Base-by-base conservation (phyloP, 2,329 filamentous ascomycete genomes). In the Grosmannia clavigera region DNA sequence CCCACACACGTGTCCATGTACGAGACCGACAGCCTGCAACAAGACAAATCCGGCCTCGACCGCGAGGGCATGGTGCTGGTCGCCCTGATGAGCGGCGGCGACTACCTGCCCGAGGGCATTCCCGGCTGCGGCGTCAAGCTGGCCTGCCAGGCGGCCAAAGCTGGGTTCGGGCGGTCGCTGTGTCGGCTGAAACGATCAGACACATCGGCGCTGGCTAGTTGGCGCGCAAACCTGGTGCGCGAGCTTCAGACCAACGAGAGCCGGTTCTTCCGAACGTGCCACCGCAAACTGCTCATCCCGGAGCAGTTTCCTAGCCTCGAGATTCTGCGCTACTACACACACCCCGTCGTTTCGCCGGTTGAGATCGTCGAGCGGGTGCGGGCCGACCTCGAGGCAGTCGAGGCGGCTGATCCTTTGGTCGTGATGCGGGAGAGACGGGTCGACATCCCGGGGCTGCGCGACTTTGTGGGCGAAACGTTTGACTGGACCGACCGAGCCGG, bases 41-140 rank as follows among this genome's bases (percentile, higher is more conserved):
- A 60, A 25, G 9, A 31, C 50, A 7, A 66, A 74, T 60, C 80
- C 1, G 87, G 86, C 0, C 75, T 97, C 54, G 89, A 92, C 67
- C 79, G 87, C 25, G 85, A 94, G 64, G 92, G 91, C 0, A 95
- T 99, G 92, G 87, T 97, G 27, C 75, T 99, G 14, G 87, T 97
- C 25, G 94, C 94, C 0, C 76, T 99, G 63, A 91, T 99, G 81
- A 96, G 92, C 66, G 94, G 94, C 7, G 94, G 94, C 7, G 94
- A 99, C 71, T 99, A 99, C 67, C 78, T 92, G 0, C 89, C 92
- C 0, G 88, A 90, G 60, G 94, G 94, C 0, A 86, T 99, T 19
- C 85, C 88, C 0, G 88, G 89, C 4, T 95, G 92, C 66, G 94
- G 94, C 1, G 83, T 90, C 56, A 95, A 92, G 68, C 78, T 92